Evolutionary conservation across 225 moss, liverwort and hornwort species (phyloP), one percentile per base, ranked within the genome.

Genomic region (Thuidium tamariscinum): DNA sequence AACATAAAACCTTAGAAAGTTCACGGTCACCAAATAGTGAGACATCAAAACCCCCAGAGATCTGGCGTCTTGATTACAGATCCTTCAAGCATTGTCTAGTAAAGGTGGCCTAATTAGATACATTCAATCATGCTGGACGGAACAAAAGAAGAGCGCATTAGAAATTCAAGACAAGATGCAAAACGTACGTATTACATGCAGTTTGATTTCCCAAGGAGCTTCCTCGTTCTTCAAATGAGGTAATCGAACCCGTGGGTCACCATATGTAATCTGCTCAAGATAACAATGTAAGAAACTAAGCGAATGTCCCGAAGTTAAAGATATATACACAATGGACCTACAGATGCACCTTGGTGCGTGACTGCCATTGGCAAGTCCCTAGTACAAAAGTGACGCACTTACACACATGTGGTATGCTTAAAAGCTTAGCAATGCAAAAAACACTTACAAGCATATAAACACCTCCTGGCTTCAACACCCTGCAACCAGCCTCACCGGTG

Each of bases 401-500:
- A 36, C n/a, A 57, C 44, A 79, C 16, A 30, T 39, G 56, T 22
- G 30, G 63, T 39, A 69, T 29, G 44, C 25, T 79, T 7, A 51
- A 34, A 49, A 82, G 56, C 54, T 69, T 63, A 57, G 44, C 49
- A 68, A 52, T 74, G 37, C 37, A 81, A 62, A 51, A 65, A n/a
- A 52, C 32, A 81, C 88, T 87, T 93, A 93, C 90, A 92, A 95
- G 95, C 93, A 95, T 91, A 81, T 97, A 97, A 73, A 93, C 91
- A 84, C 97, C 97, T 87, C 95, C 95, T 85, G 97, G 95, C 89
- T 91, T 95, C 91, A 97, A 89, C 34, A 95, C 95, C 89, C 95
- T 95, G 90, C 84, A 90, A 59, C 68, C 85, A 84, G 65, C 85
- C 32, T 82, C 56, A 23, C 62, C 17, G 8, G 61, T 90, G 46